Base-by-base conservation (phyloP, 73 alveolate genomes). In the Uronychia setigera region DNA sequence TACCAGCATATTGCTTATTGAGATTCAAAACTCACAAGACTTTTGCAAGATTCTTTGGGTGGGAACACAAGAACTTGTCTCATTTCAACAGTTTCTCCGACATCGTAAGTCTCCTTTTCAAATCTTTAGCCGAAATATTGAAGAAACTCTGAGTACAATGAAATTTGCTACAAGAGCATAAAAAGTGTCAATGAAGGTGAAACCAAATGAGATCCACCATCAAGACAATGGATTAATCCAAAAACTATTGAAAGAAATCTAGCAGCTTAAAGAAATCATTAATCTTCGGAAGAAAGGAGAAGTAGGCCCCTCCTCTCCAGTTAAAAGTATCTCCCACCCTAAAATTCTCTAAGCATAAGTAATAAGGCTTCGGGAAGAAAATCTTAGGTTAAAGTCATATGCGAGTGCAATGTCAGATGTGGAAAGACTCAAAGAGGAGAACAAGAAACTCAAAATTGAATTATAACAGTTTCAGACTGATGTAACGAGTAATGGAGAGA, bases 11-110 rank as follows among this genome's bases (percentile, higher is more conserved):
- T 82, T 31, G 82, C 80, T 67, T 59, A 81, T 19, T 19, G 81
- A 60, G 87, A 83, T 26, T 29, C 95, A 76, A 77, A 93, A 67
- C 77, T 93, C 26, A 93, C 98, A 0, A 93, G 98, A 26, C 83
- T 93, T 28, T 81, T 93, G 58, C 94, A 93, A 58, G 94, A 92
- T 76, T 91, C 95, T 0, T 67, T 93, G 74, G 96, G 95, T 26
- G 98, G 98, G 58, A 91, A 80, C 59, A 34, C 80, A 25, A 33
- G 46, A 11, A 74, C 91, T n/a, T 59, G 74, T 28, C 34, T 80
- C 14, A 78, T 80, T 0, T 76, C 84, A 13, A 32, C 86, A 5
- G 75, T 84, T n/a, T 76, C 87, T 29, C 32, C 88, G n/a, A 29
- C 67, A 26, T 28, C 79, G 1, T 13, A 60, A 13, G 79, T 26